Conservation (phyloP, 23 red algal genomes). For the Gracilaria vermiculophylla region DNA sequence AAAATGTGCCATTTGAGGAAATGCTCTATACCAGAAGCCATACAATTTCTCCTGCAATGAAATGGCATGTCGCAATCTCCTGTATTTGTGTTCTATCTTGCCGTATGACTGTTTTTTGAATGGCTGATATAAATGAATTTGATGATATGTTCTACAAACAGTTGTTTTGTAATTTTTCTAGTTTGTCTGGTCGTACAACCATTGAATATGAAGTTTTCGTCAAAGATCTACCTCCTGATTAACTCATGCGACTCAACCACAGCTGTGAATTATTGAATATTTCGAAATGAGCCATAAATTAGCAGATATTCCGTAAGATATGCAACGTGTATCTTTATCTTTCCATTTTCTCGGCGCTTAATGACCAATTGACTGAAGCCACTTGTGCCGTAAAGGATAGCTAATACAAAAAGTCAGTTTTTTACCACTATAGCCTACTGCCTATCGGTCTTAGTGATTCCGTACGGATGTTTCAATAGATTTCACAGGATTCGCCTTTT, state of each 20-base stretch:
- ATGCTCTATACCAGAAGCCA: conserved; percentile 13
- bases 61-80: neutral
- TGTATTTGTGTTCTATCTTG: neutral
- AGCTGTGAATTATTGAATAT: neutral
- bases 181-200: neutral
- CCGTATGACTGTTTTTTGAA: neutral
- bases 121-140: neutral
- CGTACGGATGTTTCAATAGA: conserved; percentile 25
- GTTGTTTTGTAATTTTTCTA: neutral
- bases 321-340: conserved; percentile 7
- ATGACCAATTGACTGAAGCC: conserved; percentile 1
- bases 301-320: conserved; percentile 42
- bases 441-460: conserved; percentile 24
- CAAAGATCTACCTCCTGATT: conserved; percentile 28
- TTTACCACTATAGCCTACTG: conserved; percentile 35
- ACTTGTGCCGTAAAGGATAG: neutral
- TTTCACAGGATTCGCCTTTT: conserved; percentile 9
- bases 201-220: conserved; percentile 31
- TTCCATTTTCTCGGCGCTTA: neutral
- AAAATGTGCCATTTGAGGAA: neutral
- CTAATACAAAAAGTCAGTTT: conserved; percentile 5
- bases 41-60: conserved; percentile 30
- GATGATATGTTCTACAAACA: conserved; percentile 17
- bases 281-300: neutral
- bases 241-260: neutral